Evolutionary conservation across 2,329 filamentous ascomycete species (phyloP).

Genomic region (Colletotrichum camelliae): DNA sequence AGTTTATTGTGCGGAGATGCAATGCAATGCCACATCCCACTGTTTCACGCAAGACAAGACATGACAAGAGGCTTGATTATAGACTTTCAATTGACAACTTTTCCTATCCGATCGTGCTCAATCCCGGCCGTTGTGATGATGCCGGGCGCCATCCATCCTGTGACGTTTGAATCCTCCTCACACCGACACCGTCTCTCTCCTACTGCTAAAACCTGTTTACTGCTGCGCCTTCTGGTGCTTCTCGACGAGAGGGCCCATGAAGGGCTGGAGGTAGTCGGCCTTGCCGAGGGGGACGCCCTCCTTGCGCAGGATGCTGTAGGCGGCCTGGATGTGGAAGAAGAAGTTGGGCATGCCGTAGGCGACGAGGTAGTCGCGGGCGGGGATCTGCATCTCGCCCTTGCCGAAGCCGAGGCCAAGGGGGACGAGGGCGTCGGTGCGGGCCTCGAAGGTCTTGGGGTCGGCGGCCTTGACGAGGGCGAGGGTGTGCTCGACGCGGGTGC

Average conservation of each 20-base stretch:
- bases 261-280: constrained; percentile 49
- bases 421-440: constrained; percentile 27
- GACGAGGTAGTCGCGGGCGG: constrained; percentile 45
- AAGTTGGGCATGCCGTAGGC: constrained; percentile 60
- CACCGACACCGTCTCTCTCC: not conserved
- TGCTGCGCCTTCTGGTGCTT: constrained; percentile 12
- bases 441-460: constrained; percentile 27
- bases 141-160: constrained; percentile 1
- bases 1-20: not conserved
- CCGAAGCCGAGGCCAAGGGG: constrained; percentile 25
- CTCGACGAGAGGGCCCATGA: constrained; percentile 14
- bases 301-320: constrained; percentile 61
- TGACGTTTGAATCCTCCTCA: constrained; percentile 2
- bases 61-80: not conserved
- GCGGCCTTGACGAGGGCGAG: constrained; percentile 34
- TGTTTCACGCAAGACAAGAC: not conserved
- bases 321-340: constrained; percentile 63
- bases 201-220: not conserved
- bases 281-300: constrained; percentile 65
- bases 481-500: constrained; percentile 35
- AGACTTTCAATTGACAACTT: not conserved
- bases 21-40: not conserved
- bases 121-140: not conserved
- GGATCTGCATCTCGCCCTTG: constrained; percentile 28
- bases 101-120: not conserved